A percentile compares a stretch with the other conserved stretches of the same genome.
These are phyloP conservation scores for Hypoxylon crocopeplum DNA, from an alignment of 495 filamentous ascomycete genomes.

Conservation along the genomic window DNA sequence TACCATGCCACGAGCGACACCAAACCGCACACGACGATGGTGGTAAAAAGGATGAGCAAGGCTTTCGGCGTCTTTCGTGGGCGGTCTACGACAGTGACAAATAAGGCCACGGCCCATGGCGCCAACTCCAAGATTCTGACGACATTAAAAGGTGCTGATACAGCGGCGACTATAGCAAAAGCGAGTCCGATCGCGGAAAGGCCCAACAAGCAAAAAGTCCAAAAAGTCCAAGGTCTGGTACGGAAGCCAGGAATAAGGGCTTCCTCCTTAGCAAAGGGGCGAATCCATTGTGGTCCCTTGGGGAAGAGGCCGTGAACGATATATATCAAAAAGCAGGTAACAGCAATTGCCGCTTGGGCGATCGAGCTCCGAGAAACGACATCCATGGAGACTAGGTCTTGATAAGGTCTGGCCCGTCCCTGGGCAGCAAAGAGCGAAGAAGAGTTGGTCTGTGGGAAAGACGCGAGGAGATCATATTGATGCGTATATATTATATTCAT, in stretches of 20 bases:
- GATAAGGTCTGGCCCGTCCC: background rate
- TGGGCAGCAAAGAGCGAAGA: constrained; percentile 6
- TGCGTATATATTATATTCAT: constrained; percentile 22
- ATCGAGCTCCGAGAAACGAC: constrained; percentile 24
- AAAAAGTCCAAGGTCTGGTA: constrained; percentile 32
- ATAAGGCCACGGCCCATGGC: constrained; percentile 51
- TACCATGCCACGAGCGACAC: constrained; percentile 45
- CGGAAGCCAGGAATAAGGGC: constrained; percentile 3
- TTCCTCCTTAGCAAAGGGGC: constrained; percentile 42
- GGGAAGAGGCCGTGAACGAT: constrained; percentile 24
- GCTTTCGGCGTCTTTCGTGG: constrained; percentile 55
- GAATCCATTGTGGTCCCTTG: constrained; percentile 40
- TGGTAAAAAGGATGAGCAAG: constrained; percentile 48
- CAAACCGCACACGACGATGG: constrained; percentile 44
- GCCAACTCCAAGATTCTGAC: constrained; percentile 28
- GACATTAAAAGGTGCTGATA: constrained; percentile 24
- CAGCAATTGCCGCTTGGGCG: constrained; percentile 36
- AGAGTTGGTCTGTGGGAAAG: constrained; percentile 12
- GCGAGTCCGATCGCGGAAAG: constrained; percentile 34
- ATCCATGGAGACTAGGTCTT: constrained; percentile 28
- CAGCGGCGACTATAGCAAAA: constrained; percentile 29
- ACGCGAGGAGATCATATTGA: constrained; percentile 28
- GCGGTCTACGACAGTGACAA: constrained; percentile 56
- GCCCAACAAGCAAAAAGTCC: constrained; percentile 30
- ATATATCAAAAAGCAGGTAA: constrained; percentile 32